Evolutionary conservation across 495 filamentous ascomycete genomes (phyloP), one percentile per base, ranked within the genome.

Genomic region (Podospora bellae-mahoneyi): DNA sequence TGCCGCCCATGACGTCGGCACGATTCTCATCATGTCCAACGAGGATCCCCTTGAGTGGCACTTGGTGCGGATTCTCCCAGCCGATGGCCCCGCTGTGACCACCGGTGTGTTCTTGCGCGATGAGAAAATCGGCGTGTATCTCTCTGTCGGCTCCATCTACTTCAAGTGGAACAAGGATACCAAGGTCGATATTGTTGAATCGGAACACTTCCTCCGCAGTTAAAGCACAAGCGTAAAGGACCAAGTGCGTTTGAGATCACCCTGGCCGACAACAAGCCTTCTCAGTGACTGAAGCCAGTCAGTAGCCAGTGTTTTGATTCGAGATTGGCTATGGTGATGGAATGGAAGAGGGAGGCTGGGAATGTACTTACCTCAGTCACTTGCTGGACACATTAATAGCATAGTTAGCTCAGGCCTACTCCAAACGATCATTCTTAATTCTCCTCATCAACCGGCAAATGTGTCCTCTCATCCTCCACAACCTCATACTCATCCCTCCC

Each of bases 401-500:
- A 10, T 39, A 39, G 34, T 39, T 39, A 39, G 34, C 34, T 39
- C 10, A 23, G 1, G 23, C 34, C 5, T 39, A 39, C 34, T 39
- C 10, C 5, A 39, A 39, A 39, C 10, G 6, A 39, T 39, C 34
- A 39, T 10, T 39, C 34, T 10, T 39, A 6, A 39, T 10, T 39
- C 3, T 39, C 34, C 5, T 39, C 34, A 39, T 39, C 34, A n/a
- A 28, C 30, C 30, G 60, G 23, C 26, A 56, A 53, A 27, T 39
- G 34, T 10, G 81, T 79, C 73, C 66, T 79, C 20, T 77, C 71
- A 60, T 82, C 69, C 10, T 78, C 74, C 60, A 80, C 82, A 0
- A 66, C 68, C 2, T 84, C 79, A 74, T 91, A 91, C 23, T 30
- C 26, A 74, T 93, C 89, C 59, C 77, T 59, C 0, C 89, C 88